These are phyloP conservation scores for Triadica sebifera DNA, from an alignment of 345 rosid species.

Conservation along the genomic window DNA sequence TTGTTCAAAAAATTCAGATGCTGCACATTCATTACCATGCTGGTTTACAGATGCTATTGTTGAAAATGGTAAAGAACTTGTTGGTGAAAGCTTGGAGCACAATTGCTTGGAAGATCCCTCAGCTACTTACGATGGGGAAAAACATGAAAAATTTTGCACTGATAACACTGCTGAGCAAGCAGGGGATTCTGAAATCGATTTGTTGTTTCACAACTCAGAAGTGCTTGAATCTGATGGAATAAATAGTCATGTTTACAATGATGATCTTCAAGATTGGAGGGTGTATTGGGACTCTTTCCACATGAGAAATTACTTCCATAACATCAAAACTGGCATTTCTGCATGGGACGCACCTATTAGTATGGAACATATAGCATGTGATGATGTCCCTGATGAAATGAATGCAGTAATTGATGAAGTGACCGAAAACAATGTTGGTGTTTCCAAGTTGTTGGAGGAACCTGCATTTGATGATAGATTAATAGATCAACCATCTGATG, in stretches of 20 bases:
- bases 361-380: constrained; percentile 48
- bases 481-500: constrained; percentile 30
- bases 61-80: constrained; percentile 26
- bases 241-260: constrained; percentile 17
- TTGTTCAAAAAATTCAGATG: constrained; percentile 20
- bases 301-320: constrained; percentile 62
- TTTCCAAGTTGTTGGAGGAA: constrained; percentile 21
- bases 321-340: constrained; percentile 54
- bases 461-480: constrained; percentile 15
- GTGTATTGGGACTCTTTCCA: constrained; percentile 75
- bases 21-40: constrained; percentile 27
- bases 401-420: constrained; percentile 35
- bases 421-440: constrained; percentile 21
- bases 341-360: constrained; percentile 76
- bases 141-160: constrained; percentile 17
- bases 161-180: constrained; percentile 19
- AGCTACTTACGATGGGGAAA: constrained; percentile 15
- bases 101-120: constrained; percentile 22
- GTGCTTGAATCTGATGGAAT: constrained; percentile 18
- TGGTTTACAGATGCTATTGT: constrained; percentile 21
- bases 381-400: constrained; percentile 21
- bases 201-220: constrained; percentile 27
- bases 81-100: constrained; percentile 23
- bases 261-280: constrained; percentile 58
- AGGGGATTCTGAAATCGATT: constrained; percentile 20